Evolutionary conservation across 2,329 filamentous ascomycete species (phyloP).

Genomic region (Neofusicoccum sp.): DNA sequence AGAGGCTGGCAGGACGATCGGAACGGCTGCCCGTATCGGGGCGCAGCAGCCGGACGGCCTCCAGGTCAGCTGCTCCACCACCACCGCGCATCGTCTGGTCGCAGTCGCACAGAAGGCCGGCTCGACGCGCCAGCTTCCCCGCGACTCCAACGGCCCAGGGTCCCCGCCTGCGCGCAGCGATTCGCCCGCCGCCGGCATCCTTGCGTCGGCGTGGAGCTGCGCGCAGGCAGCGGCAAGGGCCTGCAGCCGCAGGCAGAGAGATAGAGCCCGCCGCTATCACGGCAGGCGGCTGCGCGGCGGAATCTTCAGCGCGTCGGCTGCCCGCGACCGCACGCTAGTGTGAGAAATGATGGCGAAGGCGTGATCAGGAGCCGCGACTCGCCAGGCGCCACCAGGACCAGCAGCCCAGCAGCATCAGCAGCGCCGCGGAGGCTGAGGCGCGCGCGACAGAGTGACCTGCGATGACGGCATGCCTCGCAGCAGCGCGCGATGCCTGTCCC

Average conservation of each 20-base stretch:
- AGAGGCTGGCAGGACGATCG: not conserved
- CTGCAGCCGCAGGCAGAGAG: not conserved
- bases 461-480: slow-evolving; percentile 8
- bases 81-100: not conserved
- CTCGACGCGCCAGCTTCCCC: slow-evolving; percentile 11
- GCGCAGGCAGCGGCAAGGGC: slow-evolving; percentile 5
- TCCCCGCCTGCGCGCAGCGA: not conserved
- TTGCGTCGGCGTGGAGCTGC: slow-evolving; percentile 1
- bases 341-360: slow-evolving; percentile 15
- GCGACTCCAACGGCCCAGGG: not conserved
- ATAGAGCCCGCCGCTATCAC: not conserved
- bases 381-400: slow-evolving; percentile 10
- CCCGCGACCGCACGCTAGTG: slow-evolving; percentile 2
- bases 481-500: slow-evolving; percentile 6
- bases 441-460: not conserved
- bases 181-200: not conserved
- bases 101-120: slow-evolving; percentile 10
- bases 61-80: not conserved
- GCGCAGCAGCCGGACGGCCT: not conserved
- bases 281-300: slow-evolving; percentile 4
- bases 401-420: not conserved
- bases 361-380: slow-evolving; percentile 11
- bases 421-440: slow-evolving; percentile 1
- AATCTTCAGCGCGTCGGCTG: slow-evolving; percentile 11
- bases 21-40: slow-evolving; percentile 1